These are phyloP conservation scores for Penicillium flavigenum DNA, from an alignment of 495 filamentous ascomycete genomes.

Conservation along the genomic window DNA sequence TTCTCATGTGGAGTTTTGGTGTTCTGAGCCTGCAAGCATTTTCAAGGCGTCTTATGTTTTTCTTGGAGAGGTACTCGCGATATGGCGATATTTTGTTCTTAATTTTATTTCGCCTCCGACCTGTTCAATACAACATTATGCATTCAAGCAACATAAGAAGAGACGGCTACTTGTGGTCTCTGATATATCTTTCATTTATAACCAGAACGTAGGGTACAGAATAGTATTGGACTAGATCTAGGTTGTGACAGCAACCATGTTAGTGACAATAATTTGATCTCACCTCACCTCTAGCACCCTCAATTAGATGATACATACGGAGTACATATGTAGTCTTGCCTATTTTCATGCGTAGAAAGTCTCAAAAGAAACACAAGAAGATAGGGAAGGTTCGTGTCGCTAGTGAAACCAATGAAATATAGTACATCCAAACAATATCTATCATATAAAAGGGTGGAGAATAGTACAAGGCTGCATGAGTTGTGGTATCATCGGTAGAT, in stretches of 20 bases:
- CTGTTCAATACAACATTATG: slow-evolving; percentile 29
- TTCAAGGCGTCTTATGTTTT: slow-evolving; percentile 23
- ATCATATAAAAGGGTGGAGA: slow-evolving; percentile 25
- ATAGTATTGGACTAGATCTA: neutral
- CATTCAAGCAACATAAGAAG: slow-evolving; percentile 12
- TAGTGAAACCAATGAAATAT: slow-evolving; percentile 1
- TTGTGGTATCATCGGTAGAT: slow-evolving; percentile 72
- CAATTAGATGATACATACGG: neutral
- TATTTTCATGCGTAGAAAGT: neutral
- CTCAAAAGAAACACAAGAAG: neutral
- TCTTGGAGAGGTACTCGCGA: slow-evolving; percentile 19
- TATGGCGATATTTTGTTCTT: slow-evolving; percentile 25
- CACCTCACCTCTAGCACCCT: neutral
- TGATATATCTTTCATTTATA: neutral
- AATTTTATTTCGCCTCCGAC: slow-evolving; percentile 18
- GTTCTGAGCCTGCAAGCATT: slow-evolving; percentile 22
- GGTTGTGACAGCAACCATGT: neutral
- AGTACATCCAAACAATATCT: slow-evolving; percentile 16
- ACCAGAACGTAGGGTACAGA: neutral
- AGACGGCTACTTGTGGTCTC: neutral
- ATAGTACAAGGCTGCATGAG: slow-evolving; percentile 12
- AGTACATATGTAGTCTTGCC: too few species aligned
- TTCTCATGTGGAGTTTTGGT: slow-evolving; percentile 15
- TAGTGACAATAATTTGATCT: neutral
- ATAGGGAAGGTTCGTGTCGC: neutral